Evolutionary conservation across 208 protist genomes (phyloP), one percentile per base, ranked within the genome.

Genomic region (Naegleria lovaniensis): DNA sequence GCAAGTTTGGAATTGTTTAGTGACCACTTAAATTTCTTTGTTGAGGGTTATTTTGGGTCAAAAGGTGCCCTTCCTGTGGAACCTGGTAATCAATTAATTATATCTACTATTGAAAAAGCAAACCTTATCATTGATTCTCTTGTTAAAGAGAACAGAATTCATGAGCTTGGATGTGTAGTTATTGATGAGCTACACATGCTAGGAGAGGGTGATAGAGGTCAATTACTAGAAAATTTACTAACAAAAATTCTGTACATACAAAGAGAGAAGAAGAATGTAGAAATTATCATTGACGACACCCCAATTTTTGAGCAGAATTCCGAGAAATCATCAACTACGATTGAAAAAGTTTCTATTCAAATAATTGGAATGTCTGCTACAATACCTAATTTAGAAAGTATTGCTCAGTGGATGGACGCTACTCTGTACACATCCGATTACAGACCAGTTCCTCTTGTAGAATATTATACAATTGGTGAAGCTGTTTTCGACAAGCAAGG

Each of bases 161-260:
- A 92, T 38, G 94, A 97, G 91, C 86, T 98, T 9, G 95, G 96
- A 29, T 55, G 92, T 3, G 93, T 97, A 33, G 96, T 98, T 59
- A 95, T 98, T 29, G 97, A 98, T 92, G 97, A 98, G 94, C 90
- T 98, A 55, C 97, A 98, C 95, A 98, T 98, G 97, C 48, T 98
- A 43, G 95, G 96, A 51, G 96, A 98, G 90, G 41, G 91, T 98
- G 22, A 95, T 93, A 39, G 97, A 98, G 93, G 51, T 98, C 39
- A 86, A 86, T 33, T 86, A n/a, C 33, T 86, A 33, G 83, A 86
- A 86, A 6, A 43, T 15, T 41, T 83, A 16, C 1, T 83, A 33
- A 36, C 58, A 22, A 41, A 43, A 83, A 41, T 51, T 41, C 16
- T 83, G 25, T 25, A 13, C 6, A 85, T 33, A 67, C 41, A 87